These are phyloP conservation scores for Pyrenophora graminea DNA, from an alignment of 2,329 filamentous ascomycete genomes.

Conservation along the genomic window DNA sequence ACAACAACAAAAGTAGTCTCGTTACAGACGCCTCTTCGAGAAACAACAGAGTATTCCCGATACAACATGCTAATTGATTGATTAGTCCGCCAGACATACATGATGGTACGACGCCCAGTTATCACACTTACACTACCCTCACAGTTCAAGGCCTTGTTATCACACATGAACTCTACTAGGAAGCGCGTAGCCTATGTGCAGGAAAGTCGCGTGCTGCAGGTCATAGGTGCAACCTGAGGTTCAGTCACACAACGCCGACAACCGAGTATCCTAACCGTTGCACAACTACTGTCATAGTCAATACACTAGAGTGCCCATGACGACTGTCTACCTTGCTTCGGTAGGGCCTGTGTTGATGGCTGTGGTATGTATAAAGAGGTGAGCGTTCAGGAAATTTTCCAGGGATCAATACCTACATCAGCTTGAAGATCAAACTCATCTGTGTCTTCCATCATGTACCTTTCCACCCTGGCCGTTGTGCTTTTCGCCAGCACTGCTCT, in stretches of 20 bases:
- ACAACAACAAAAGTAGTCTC: conserved; percentile 7
- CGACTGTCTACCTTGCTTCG: conserved; percentile 12
- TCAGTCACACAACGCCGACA: conserved; percentile 14
- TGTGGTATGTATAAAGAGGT: neutral
- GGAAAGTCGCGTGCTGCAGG: conserved; percentile 25
- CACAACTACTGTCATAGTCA: conserved; percentile 5
- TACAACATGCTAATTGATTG: neutral
- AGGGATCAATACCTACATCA: neutral
- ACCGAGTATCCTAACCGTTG: conserved; percentile 11
- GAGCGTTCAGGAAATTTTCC: neutral
- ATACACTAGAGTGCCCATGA: conserved; percentile 1
- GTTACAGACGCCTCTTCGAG: neutral
- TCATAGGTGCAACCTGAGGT: conserved; percentile 19
- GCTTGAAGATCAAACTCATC: neutral
- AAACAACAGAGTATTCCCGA: neutral
- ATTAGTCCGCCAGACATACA: neutral
- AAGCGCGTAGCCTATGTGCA: conserved; percentile 16
- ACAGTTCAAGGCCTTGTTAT: conserved; percentile 1
- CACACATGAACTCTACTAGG: neutral
- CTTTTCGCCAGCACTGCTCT: conserved; percentile 10
- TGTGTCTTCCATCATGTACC: conserved; percentile 10
- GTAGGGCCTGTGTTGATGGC: neutral
- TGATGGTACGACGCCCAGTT: neutral
- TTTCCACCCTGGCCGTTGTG: conserved; percentile 6
- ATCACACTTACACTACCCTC: conserved; percentile 7